These are phyloP conservation scores for Cercospora brassicicola DNA, from an alignment of 2,329 filamentous ascomycete species.

Conservation along the genomic window DNA sequence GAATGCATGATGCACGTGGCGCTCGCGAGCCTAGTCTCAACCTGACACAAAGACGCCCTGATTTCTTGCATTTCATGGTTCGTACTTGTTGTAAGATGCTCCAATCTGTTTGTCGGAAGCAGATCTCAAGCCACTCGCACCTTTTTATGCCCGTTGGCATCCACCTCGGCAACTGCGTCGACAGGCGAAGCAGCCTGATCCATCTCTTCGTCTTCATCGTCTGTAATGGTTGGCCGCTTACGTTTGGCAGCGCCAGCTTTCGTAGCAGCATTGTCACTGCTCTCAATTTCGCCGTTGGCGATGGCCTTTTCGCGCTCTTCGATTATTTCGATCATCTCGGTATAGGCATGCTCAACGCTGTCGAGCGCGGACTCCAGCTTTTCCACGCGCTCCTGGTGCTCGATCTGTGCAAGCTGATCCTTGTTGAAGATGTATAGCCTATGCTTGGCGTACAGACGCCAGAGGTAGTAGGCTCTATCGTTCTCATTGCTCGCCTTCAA, in stretches of 20 bases:
- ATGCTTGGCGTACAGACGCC: constrained; percentile 74
- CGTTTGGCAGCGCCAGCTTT: constrained; percentile 20
- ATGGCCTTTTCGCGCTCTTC: constrained; percentile 39
- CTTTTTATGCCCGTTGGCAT: constrained; percentile 26
- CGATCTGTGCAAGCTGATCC: constrained; percentile 68
- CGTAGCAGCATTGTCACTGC: constrained; percentile 2
- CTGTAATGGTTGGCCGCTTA: constrained; percentile 26
- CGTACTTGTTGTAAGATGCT: background rate
- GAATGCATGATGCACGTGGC: constrained; percentile 11
- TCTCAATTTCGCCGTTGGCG: constrained; percentile 17
- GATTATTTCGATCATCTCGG: constrained; percentile 59
- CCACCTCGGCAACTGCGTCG: background rate
- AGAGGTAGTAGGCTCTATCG: constrained; percentile 66
- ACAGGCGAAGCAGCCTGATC: constrained; percentile 21
- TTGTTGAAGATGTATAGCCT: constrained; percentile 73
- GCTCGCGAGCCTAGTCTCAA: background rate
- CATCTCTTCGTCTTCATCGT: constrained; percentile 30
- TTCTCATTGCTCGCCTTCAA: constrained; percentile 55
- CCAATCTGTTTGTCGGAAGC: background rate
- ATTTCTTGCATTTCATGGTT: background rate
- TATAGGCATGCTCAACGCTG: constrained; percentile 71
- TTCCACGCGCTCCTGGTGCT: constrained; percentile 65
- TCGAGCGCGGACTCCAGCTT: constrained; percentile 70
- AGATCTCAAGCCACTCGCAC: constrained; percentile 16
- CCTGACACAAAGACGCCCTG: constrained; percentile 15